These are phyloP conservation scores for Ceratobasidium sp. DNA, from an alignment of 1,284 basidiomycete species.

Conservation along the genomic window DNA sequence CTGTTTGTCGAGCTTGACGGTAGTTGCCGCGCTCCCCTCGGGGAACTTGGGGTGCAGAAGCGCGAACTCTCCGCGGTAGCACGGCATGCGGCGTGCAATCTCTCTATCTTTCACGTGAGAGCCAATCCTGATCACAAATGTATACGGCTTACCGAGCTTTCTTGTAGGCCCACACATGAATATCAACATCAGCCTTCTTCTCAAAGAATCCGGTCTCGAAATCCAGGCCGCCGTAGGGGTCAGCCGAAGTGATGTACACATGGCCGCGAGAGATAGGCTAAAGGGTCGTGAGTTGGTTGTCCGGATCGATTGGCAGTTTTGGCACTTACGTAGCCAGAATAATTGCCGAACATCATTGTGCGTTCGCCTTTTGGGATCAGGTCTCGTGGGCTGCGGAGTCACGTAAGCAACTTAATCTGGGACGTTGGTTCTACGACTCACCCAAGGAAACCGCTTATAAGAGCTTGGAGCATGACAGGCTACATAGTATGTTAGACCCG, in stretches of 20 bases:
- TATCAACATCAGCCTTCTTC: conserved; percentile 29
- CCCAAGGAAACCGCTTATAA: conserved; percentile 31
- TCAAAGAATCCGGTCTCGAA: conserved; percentile 41
- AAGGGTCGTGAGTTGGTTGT: neutral
- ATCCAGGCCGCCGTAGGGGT: conserved; percentile 33
- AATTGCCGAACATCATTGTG: conserved; percentile 37
- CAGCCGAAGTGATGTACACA: conserved; percentile 36
- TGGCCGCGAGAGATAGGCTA: conserved; percentile 37
- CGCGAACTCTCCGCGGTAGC: conserved; percentile 55
- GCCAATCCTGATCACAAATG: neutral
- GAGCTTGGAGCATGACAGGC: conserved; percentile 42
- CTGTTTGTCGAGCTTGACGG: conserved; percentile 12
- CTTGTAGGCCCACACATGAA: conserved; percentile 43
- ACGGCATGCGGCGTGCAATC: conserved; percentile 55
- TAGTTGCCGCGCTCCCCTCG: conserved; percentile 48
- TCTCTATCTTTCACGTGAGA: conserved; percentile 50
- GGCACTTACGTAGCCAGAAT: conserved; percentile 27
- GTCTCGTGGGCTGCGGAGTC: conserved; percentile 20
- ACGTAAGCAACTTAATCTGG: neutral
- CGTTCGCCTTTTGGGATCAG: conserved; percentile 27
- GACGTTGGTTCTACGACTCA: neutral
- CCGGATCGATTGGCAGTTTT: neutral
- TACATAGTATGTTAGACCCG: neutral
- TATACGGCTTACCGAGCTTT: conserved; percentile 26
- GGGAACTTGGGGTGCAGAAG: conserved; percentile 54